These are phyloP conservation scores for Podaxis mareebaensis DNA, from an alignment of 768 basidiomycete species.

Conservation along the genomic window DNA sequence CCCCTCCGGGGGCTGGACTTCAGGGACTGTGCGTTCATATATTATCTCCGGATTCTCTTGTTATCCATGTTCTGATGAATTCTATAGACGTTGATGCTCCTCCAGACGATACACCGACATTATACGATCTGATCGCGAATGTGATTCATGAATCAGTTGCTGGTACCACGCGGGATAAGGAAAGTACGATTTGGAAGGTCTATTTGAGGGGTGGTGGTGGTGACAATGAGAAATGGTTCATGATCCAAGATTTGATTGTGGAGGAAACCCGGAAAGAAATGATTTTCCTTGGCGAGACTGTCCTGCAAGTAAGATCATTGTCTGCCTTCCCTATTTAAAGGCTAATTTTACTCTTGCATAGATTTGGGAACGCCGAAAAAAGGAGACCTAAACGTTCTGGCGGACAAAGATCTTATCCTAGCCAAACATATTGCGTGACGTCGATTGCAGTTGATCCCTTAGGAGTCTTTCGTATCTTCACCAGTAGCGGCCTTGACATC, in stretches of 20 bases:
- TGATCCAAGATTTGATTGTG: conserved; percentile 95
- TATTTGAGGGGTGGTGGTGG: conserved; percentile 79
- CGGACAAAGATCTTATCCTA: conserved; percentile 23
- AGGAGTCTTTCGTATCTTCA: background rate
- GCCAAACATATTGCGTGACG: background rate
- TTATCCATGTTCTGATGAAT: conserved; percentile 23
- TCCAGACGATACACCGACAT: conserved; percentile 55
- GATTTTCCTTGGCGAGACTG: conserved; percentile 97
- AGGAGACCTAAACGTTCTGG: conserved; percentile 23
- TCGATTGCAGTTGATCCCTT: background rate
- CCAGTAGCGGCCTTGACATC: background rate
- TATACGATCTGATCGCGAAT: conserved; percentile 95
- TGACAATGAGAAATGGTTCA: conserved; percentile 91
- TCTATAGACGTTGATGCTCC: conserved; percentile 76
- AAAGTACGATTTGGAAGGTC: conserved; percentile 90
- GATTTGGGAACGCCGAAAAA: conserved; percentile 65
- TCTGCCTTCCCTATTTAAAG: conserved; percentile 5
- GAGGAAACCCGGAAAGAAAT: conserved; percentile 96
- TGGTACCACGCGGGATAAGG: conserved; percentile 93
- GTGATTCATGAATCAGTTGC: conserved; percentile 94
- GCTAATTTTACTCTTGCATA: conserved; percentile 26
- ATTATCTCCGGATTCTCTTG: conserved; percentile 24
- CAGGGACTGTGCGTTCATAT: conserved; percentile 71
- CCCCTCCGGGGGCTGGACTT: conserved; percentile 93
- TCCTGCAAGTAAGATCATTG: conserved; percentile 72